Percentiles rank a stretch among this genome's conserved stretches.
phyloP scores from a whole-genome alignment of 345 rosid species.

The Populus tremula region DNA sequence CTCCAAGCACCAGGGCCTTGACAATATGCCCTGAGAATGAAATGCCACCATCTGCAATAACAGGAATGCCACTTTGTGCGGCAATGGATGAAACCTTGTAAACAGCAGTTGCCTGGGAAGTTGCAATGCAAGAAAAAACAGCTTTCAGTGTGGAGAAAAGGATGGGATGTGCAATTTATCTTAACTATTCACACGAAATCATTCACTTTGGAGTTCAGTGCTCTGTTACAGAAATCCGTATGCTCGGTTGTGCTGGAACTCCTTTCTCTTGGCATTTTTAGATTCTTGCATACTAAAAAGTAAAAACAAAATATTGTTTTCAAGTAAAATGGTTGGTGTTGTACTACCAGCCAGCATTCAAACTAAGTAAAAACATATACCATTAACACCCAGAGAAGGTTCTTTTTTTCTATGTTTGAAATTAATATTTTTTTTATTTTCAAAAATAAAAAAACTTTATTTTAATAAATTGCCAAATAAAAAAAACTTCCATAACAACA shows the following conservation, averaged over 20 bases:
- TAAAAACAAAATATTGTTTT: neutral
- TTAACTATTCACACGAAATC: neutral
- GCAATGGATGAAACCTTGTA: constrained; percentile 85
- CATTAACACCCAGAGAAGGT: neutral
- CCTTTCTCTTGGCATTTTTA: neutral
- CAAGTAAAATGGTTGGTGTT: neutral
- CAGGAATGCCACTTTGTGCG: constrained; percentile 68
- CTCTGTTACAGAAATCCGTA: neutral
- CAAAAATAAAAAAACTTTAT: no score
- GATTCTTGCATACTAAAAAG: neutral
- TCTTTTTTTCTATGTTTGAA: no score
- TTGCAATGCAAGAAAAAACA: constrained; percentile 1
- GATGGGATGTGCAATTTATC: neutral
- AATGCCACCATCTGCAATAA: constrained; percentile 96
- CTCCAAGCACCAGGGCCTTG: constrained; percentile 81
- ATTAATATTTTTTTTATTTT: no score
- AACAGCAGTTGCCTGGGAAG: constrained; percentile 84
- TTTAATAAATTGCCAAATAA: no score
- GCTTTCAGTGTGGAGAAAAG: neutral
- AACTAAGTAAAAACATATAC: neutral
- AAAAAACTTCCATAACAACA: no score
- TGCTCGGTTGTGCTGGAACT: neutral
- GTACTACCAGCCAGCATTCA: no score
- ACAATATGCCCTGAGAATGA: constrained; percentile 95
- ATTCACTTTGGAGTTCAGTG: neutral